Percentiles rank a stretch among this genome's conserved stretches.
phyloP scores from a whole-genome alignment of 2,329 filamentous ascomycete species.

The Fusarium fujikuroi region DNA sequence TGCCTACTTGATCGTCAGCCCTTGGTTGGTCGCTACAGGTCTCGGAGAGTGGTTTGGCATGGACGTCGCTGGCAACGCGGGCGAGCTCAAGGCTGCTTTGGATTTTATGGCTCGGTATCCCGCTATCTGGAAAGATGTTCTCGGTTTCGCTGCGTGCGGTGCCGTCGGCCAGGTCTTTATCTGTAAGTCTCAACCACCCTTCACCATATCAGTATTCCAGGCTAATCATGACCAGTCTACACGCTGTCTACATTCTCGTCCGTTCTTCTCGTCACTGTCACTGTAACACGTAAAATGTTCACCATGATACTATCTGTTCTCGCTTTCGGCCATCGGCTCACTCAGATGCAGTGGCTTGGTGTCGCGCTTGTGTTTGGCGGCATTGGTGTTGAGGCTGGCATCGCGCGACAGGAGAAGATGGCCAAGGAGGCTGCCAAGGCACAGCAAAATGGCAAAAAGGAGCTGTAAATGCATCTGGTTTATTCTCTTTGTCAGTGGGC shows the following conservation, averaged over 20 bases:
- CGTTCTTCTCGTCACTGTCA: constrained; percentile 92
- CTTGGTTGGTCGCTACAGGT: constrained; percentile 78
- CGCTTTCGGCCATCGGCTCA: constrained; percentile 90
- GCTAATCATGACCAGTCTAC: constrained; percentile 68
- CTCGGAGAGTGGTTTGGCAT: constrained; percentile 74
- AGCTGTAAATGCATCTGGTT: constrained; percentile 26
- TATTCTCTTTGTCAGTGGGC: neutral
- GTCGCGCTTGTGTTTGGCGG: constrained; percentile 94
- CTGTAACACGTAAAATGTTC: constrained; percentile 98
- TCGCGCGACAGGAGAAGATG: constrained; percentile 84
- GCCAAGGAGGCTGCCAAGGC: constrained; percentile 75
- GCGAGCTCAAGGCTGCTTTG: constrained; percentile 82
- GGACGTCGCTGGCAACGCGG: constrained; percentile 71
- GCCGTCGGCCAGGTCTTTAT: constrained; percentile 97
- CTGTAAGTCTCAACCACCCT: constrained; percentile 61
- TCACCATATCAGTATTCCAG: neutral
- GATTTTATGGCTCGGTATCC: constrained; percentile 85
- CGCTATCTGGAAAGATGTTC: constrained; percentile 83
- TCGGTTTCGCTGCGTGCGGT: constrained; percentile 90
- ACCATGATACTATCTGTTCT: constrained; percentile 98
- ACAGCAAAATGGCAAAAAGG: constrained; percentile 48
- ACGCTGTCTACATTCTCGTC: constrained; percentile 93
- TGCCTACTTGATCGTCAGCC: constrained; percentile 79
- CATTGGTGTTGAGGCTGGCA: constrained; percentile 88
- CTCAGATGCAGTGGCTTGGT: constrained; percentile 91